phyloP scores from a whole-genome alignment of 805 yeast genomes.

The Ogataea populi-albae region DNA sequence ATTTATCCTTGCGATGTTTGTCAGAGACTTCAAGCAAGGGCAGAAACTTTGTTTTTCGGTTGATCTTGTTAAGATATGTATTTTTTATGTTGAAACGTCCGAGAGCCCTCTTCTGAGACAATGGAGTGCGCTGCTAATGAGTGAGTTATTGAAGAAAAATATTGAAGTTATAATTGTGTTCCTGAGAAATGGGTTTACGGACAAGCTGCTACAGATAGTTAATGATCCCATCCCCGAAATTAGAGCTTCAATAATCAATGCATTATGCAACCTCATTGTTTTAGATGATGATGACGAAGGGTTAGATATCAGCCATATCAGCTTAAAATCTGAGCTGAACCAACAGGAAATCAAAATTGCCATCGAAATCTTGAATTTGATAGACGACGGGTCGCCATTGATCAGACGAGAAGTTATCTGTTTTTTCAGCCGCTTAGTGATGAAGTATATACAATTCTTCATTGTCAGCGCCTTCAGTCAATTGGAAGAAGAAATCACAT shows the following conservation, averaged over 20 bases:
- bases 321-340: slow-evolving; percentile 42
- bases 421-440: slow-evolving; percentile 71
- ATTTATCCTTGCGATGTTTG: slow-evolving; percentile 80
- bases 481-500: slow-evolving; percentile 72
- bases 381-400: slow-evolving; percentile 85
- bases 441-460: slow-evolving; percentile 68
- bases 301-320: slow-evolving; percentile 22
- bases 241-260: slow-evolving; percentile 74
- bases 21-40: slow-evolving; percentile 74
- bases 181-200: slow-evolving; percentile 59
- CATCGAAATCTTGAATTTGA: slow-evolving; percentile 58
- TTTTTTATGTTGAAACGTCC: slow-evolving; percentile 61
- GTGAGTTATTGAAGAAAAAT: slow-evolving; percentile 71
- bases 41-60: slow-evolving; percentile 75
- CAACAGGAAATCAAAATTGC: slow-evolving; percentile 72
- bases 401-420: slow-evolving; percentile 83
- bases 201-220: slow-evolving; percentile 53
- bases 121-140: slow-evolving; percentile 81
- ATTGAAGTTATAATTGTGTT: slow-evolving; percentile 74
- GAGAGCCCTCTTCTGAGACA: slow-evolving; percentile 87
- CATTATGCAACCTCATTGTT: slow-evolving; percentile 59
- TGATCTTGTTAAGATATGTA: slow-evolving; percentile 66
- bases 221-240: slow-evolving; percentile 95
- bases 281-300: slow-evolving; percentile 46
- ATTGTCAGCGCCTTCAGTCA: slow-evolving; percentile 84